These are phyloP conservation scores for Candida ficus DNA, from an alignment of 805 yeast genomes.

Conservation along the genomic window DNA sequence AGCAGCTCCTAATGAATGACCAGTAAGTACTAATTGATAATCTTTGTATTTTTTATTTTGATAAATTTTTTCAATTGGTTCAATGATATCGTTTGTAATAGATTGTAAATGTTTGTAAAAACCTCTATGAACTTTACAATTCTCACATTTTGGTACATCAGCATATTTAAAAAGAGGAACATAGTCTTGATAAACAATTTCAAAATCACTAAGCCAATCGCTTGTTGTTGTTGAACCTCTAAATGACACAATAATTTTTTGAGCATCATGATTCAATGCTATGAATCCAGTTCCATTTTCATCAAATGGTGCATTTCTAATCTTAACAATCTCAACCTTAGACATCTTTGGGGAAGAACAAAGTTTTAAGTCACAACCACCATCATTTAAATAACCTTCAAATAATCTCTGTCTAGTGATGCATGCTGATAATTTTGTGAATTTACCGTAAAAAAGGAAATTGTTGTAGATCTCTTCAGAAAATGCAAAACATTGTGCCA, in stretches of 20 bases:
- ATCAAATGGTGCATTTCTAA: constrained; percentile 14
- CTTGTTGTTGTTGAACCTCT: constrained; percentile 61
- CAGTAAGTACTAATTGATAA: constrained; percentile 50
- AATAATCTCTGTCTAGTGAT: constrained; percentile 14
- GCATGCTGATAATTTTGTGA: constrained; percentile 19
- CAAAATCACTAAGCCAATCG: constrained; percentile 66
- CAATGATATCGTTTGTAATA: constrained; percentile 29
- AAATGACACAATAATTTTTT: constrained; percentile 49
- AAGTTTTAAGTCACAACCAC: constrained; percentile 19
- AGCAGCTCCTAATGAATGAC: constrained; percentile 80
- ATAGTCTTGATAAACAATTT: constrained; percentile 26
- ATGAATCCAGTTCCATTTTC: constrained; percentile 49
- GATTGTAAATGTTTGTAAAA: constrained; percentile 44
- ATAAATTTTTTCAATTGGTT: constrained; percentile 30
- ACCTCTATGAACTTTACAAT: constrained; percentile 62
- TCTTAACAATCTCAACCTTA: constrained; percentile 10
- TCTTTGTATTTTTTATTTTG: constrained; percentile 33
- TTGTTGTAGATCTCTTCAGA: constrained; percentile 13
- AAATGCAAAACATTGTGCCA: neutral
- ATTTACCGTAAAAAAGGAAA: constrained; percentile 18
- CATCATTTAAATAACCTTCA: constrained; percentile 10
- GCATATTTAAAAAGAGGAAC: constrained; percentile 11
- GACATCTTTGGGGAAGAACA: constrained; percentile 11
- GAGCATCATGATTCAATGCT: constrained; percentile 41
- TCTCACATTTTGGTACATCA: constrained; percentile 33